These are phyloP conservation scores for Conticribra guillardii DNA, from an alignment of 108 stramenopile species.

Conservation along the genomic window DNA sequence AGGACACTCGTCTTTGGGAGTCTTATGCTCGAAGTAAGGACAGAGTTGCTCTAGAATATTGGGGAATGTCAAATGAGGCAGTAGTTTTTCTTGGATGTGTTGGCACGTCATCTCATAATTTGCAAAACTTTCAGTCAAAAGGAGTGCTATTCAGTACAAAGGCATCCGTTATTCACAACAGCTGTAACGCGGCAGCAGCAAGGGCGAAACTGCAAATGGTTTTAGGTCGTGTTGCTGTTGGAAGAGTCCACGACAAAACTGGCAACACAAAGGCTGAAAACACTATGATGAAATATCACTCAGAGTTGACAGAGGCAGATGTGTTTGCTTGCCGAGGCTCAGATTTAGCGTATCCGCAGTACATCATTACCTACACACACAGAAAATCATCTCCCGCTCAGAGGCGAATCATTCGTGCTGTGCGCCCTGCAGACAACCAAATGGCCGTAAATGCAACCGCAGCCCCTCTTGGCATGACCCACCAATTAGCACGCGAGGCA, in stretches of 20 bases:
- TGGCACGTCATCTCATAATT: background rate
- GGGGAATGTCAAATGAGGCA: slow-evolving; percentile 29
- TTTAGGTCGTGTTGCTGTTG: slow-evolving; percentile 35
- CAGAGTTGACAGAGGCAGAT: background rate
- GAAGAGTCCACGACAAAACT: slow-evolving; percentile 17
- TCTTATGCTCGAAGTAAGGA: slow-evolving; percentile 23
- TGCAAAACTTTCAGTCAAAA: slow-evolving; percentile 13
- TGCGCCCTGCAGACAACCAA: background rate
- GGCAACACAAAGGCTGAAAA: background rate
- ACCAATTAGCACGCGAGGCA: background rate
- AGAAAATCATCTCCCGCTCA: background rate
- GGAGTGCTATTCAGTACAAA: slow-evolving; percentile 18
- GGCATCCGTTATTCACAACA: slow-evolving; percentile 10
- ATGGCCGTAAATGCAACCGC: background rate
- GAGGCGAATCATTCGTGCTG: background rate
- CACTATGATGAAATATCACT: slow-evolving; percentile 10
- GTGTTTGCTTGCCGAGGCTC: slow-evolving; percentile 27
- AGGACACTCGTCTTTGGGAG: slow-evolving; percentile 29
- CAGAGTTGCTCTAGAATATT: slow-evolving; percentile 40
- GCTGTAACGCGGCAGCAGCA: background rate
- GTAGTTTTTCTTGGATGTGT: slow-evolving; percentile 10
- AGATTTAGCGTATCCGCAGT: slow-evolving; percentile 40
- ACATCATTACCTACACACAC: slow-evolving; percentile 39
- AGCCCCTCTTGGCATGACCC: background rate
- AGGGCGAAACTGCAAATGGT: slow-evolving; percentile 16